These are phyloP conservation scores for Pterocarpus macrocarpus DNA, from an alignment of 306 rosid genomes.

Conservation along the genomic window DNA sequence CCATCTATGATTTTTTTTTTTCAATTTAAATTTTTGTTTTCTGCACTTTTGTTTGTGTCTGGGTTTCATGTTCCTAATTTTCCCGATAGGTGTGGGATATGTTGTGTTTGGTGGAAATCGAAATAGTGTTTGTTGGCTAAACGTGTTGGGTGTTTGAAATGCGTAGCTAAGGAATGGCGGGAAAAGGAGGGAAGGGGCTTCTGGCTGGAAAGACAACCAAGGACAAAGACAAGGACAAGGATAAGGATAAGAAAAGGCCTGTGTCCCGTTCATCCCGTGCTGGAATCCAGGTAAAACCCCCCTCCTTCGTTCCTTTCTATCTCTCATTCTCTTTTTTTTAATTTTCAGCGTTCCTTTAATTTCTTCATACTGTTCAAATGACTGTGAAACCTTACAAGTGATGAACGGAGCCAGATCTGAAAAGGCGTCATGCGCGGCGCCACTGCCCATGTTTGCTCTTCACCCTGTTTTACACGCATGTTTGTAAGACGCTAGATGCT, in stretches of 20 bases:
- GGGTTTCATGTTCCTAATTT: not conserved
- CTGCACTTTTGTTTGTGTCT: too few relatives aligned
- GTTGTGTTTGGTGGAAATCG: too few relatives aligned
- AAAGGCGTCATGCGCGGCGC: not conserved
- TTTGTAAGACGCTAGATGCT: not conserved
- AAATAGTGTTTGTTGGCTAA: too few relatives aligned
- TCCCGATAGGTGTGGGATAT: too few relatives aligned
- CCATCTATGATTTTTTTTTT: too few relatives aligned
- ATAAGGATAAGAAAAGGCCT: conserved; percentile 67
- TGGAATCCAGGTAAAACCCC: conserved; percentile 75
- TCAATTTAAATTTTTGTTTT: too few relatives aligned
- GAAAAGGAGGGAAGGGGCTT: conserved; percentile 95
- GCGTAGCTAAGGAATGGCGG: conserved; percentile 68
- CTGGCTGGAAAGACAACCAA: conserved; percentile 86
- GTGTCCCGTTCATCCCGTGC: conserved; percentile 92
- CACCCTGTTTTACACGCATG: too few relatives aligned
- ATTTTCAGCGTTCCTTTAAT: too few relatives aligned
- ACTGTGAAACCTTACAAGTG: not conserved
- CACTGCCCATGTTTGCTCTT: not conserved
- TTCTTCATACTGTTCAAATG: not conserved
- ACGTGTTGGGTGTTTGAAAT: not conserved
- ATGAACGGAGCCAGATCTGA: not conserved
- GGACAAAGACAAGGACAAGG: conserved; percentile 82
- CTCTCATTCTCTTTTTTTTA: not conserved
- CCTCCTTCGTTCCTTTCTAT: not conserved